Percentiles rank a stretch among this genome's conserved stretches.
These are phyloP conservation scores for Radiomyces spectabilis DNA, from an alignment of 192 early-diverging fungal species.

Conservation along the genomic window DNA sequence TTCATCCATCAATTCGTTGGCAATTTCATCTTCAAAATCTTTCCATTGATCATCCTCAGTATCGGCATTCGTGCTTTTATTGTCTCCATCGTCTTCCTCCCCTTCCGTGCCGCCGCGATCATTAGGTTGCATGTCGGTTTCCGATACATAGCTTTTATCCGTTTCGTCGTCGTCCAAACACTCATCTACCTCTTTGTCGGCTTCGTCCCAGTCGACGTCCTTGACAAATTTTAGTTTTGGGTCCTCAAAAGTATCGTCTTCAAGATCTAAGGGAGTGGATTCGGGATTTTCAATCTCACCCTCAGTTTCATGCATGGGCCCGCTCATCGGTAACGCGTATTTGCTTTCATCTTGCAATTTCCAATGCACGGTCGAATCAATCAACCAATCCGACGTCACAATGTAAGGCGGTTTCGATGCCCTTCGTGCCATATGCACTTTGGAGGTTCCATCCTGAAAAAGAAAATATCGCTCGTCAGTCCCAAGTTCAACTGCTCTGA, in stretches of 20 bases:
- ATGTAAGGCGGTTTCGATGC: constrained; percentile 33
- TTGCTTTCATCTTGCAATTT: constrained; percentile 54
- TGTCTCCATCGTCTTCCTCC: neutral
- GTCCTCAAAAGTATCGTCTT: constrained; percentile 24
- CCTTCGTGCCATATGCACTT: constrained; percentile 60
- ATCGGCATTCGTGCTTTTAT: neutral
- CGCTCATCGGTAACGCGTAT: constrained; percentile 39
- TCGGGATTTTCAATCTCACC: constrained; percentile 35
- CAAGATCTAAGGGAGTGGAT: constrained; percentile 11
- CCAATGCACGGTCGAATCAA: constrained; percentile 68
- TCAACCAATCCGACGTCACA: constrained; percentile 58
- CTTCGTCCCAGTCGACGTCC: constrained; percentile 35
- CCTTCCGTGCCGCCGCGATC: neutral
- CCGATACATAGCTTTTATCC: too few relatives aligned
- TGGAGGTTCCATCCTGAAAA: constrained; percentile 57
- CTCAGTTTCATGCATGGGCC: constrained; percentile 12
- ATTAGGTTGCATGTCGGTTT: too few relatives aligned
- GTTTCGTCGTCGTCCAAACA: constrained; percentile 25
- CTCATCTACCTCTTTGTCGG: constrained; percentile 27
- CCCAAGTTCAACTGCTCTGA: neutral
- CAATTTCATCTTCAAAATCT: neutral
- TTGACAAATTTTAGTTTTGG: constrained; percentile 26
- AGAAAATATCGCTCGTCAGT: neutral
- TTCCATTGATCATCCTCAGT: neutral
- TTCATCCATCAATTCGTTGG: neutral